Evolutionary conservation across 371 early-diverging fungal genomes (phyloP).

Genomic region (Mortierella sp.): DNA sequence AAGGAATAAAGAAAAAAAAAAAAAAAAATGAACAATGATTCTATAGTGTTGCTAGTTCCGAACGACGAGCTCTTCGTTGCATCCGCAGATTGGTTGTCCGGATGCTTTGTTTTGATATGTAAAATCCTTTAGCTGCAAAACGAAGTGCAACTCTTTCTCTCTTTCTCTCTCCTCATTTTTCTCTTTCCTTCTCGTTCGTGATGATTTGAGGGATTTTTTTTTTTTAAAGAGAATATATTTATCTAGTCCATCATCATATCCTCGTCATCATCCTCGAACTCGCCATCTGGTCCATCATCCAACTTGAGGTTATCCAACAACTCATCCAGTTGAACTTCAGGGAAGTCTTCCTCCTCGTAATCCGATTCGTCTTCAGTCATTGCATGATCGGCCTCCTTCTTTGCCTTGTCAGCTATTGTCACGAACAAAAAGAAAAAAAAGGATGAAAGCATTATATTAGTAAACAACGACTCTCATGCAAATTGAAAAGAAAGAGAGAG

Average conservation of each 20-base stretch:
- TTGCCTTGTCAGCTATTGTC: conserved; percentile 35
- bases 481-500: too few species aligned
- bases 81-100: not conserved
- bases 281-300: conserved; percentile 67
- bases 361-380: conserved; percentile 62
- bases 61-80: conserved; percentile 3
- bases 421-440: conserved; percentile 1
- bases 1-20: too few species aligned
- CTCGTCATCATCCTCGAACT: conserved; percentile 43
- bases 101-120: too few species aligned
- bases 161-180: not conserved
- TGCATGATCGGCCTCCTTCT: conserved; percentile 32
- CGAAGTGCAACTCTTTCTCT: not conserved
- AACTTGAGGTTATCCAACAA: conserved; percentile 89
- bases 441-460: not conserved
- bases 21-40: not conserved
- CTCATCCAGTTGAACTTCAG: conserved; percentile 91
- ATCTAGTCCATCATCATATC: conserved; percentile 54
- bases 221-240: not conserved
- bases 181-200: not conserved
- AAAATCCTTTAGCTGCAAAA: not conserved
- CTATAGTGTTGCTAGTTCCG: not conserved
- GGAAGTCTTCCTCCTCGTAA: conserved; percentile 86
- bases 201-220: not conserved
- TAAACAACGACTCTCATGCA: not conserved